Evolutionary conservation across 257 asterid genomes (phyloP).

Genomic region (Craterostigma plantagineum): DNA sequence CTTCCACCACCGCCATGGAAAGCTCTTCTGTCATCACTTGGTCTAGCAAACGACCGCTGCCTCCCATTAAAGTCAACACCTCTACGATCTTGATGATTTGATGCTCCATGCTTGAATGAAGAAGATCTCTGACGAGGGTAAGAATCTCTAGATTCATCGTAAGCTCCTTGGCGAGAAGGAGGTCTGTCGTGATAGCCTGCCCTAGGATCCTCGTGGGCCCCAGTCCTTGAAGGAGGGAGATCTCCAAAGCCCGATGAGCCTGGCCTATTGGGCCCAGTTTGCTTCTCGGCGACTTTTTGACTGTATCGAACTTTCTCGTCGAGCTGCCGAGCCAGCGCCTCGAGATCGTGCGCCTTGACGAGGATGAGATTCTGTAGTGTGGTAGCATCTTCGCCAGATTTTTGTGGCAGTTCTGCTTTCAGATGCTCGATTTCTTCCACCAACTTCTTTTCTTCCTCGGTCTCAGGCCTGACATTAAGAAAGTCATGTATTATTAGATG

Average conservation of each 20-base stretch:
- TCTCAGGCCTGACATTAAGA: conserved; percentile 52
- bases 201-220: too few species aligned
- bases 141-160: too few species aligned
- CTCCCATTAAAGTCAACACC: too few species aligned
- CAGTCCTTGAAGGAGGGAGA: too few species aligned
- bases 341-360: conserved; percentile 36
- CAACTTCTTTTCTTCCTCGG: conserved; percentile 78
- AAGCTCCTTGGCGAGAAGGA: too few species aligned
- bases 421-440: conserved; percentile 57
- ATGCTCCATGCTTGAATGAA: too few species aligned
- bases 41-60: conserved; percentile 28
- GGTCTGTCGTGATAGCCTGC: too few species aligned
- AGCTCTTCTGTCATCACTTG: too few species aligned
- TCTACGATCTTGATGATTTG: too few species aligned
- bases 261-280: conserved; percentile 9
- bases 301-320: conserved; percentile 75
- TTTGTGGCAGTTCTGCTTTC: conserved; percentile 23
- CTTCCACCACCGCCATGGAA: conserved; percentile 35
- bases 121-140: conserved; percentile 35
- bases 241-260: too few species aligned
- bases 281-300: conserved; percentile 57
- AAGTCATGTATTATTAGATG: too few species aligned
- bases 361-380: conserved; percentile 24
- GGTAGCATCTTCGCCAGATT: conserved; percentile 27
- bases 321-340: conserved; percentile 34